Base-by-base conservation (phyloP, 2,329 filamentous ascomycete species). In the Alternaria sp. region DNA sequence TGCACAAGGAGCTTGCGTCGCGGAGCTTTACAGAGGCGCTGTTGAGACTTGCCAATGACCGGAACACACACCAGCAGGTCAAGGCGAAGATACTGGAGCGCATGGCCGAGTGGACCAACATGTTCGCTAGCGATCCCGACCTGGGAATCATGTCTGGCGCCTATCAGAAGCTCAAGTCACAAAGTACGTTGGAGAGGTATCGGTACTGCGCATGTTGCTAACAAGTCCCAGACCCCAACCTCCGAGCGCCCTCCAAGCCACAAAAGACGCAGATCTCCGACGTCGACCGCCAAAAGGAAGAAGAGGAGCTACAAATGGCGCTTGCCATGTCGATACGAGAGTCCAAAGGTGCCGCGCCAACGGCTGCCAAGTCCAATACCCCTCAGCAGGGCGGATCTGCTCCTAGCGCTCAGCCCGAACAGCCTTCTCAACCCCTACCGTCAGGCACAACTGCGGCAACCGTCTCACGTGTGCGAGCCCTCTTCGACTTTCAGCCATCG, bases 121-220 rank as follows among this genome's bases (percentile, higher is more conserved):
- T 97, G 92, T 98, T 98, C 78, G 87, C 88, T 72, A 89, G 87
- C 62, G 93, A 97, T 76, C 87, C 93, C 11, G 94, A 97, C 76
- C 86, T 99, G 62, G 95, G 95, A 18, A 97, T 99, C 77, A 99
- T 99, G 95, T 91, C 94, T 78, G 92, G 97, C 75, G 94, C 94
- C 60, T 98, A 94, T 80, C 90, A 90, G 82, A 92, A 91, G 77
- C 84, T 98, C 65, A 96, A 97, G 84, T 84, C 85, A 20, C 85
- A 87, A 72, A 89, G 86, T 88, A 76, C 20, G 65, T 59, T 11
- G 32, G 44, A 20, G 9, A 10, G 2, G 2, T n/a, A 40, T 2
- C 9, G 3, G 12, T 3, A 3, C 3, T 5, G 9, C 22, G 40
- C 14, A 27, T 11, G 9, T 43, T 11, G 48, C 69, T 75, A 40